Percentiles rank a stretch among this genome's conserved stretches.
phyloP scores from a whole-genome alignment of 1,139 yeast genomes.

The Pichia cactophila region DNA sequence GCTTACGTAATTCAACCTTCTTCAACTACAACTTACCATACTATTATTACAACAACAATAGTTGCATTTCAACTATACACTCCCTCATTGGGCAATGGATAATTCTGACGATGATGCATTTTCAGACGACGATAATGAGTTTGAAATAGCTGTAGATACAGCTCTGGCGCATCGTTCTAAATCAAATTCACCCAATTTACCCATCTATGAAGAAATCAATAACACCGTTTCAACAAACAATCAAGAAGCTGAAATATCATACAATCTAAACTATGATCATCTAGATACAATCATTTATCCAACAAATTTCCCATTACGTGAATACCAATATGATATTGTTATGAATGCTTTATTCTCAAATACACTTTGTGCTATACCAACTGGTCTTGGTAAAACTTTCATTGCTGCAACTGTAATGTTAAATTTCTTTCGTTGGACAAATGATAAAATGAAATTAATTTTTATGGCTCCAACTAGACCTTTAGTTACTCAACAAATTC shows the following conservation, averaged over 20 bases:
- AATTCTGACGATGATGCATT: background rate
- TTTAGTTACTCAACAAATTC: slow-evolving; percentile 93
- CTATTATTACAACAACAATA: too few species aligned
- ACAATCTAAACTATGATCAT: slow-evolving; percentile 29
- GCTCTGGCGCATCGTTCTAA: background rate
- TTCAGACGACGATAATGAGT: background rate
- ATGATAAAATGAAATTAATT: slow-evolving; percentile 57
- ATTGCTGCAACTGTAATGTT: slow-evolving; percentile 93
- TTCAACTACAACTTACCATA: too few species aligned
- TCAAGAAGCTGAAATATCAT: slow-evolving; percentile 18
- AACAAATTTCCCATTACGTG: slow-evolving; percentile 73
- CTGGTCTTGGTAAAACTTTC: slow-evolving; percentile 96
- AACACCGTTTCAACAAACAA: slow-evolving; percentile 40
- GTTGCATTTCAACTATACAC: too few species aligned
- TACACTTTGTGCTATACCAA: slow-evolving; percentile 83
- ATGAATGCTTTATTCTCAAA: slow-evolving; percentile 65
- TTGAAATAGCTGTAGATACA: background rate
- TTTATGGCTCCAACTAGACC: slow-evolving; percentile 98
- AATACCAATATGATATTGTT: slow-evolving; percentile 81
- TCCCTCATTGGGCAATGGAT: background rate
- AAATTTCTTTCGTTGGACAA: slow-evolving; percentile 82
- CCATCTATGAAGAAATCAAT: slow-evolving; percentile 23
- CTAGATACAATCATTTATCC: slow-evolving; percentile 67
- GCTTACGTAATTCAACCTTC: too few species aligned
- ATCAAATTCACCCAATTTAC: background rate